phyloP scores from a whole-genome alignment of 352 stramenopile species.

The Pythium brachiatum region DNA sequence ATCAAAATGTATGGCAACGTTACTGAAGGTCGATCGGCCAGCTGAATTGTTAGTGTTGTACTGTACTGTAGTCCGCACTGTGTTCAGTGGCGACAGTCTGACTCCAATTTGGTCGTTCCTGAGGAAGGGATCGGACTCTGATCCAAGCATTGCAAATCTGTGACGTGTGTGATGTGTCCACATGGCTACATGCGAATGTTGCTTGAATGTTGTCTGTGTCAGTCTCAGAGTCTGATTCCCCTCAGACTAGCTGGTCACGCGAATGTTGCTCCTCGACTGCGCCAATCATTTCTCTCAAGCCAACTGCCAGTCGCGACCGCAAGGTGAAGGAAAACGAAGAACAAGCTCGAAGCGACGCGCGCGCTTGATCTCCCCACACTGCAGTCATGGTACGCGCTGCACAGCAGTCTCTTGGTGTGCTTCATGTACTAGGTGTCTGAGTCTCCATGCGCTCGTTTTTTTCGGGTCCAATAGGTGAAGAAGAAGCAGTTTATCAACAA shows the following conservation, averaged over 20 bases:
- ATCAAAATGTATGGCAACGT: no score
- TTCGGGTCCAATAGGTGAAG: conserved; percentile 15
- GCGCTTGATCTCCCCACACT: background rate
- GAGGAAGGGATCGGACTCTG: no score
- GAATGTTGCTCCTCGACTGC: conserved; percentile 4
- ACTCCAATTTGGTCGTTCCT: background rate
- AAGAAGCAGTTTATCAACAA: conserved; percentile 89
- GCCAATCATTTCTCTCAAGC: conserved; percentile 7
- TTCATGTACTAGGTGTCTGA: background rate
- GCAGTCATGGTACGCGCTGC: background rate
- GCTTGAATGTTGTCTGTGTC: background rate
- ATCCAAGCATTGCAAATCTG: no score
- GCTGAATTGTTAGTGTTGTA: no score
- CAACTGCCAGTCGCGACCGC: background rate
- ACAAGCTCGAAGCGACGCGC: conserved; percentile 4
- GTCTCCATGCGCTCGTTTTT: background rate
- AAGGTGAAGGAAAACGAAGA: background rate
- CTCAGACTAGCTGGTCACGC: background rate
- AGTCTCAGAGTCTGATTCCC: background rate
- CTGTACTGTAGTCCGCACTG: no score
- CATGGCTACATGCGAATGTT: background rate
- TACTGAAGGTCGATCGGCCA: no score
- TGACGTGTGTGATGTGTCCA: background rate
- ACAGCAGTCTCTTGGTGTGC: background rate
- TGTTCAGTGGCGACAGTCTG: no score